These are phyloP conservation scores for Cucurbita moschata DNA, from an alignment of 306 rosid genomes.

Conservation along the genomic window DNA sequence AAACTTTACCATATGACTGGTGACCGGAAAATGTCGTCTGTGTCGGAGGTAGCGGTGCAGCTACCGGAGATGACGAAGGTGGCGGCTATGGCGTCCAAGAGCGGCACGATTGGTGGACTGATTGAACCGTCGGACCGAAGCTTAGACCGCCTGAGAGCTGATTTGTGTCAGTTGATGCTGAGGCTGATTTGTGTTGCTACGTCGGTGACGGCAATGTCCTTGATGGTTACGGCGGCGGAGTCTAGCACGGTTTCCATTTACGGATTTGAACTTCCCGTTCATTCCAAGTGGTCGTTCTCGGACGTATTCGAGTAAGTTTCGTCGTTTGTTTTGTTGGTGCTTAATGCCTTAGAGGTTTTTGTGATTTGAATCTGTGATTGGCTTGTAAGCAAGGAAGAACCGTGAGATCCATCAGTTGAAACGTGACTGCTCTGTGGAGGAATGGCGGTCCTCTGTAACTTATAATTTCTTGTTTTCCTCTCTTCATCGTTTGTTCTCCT, in stretches of 20 bases:
- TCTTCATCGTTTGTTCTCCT: neutral
- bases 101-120: constrained; percentile 23
- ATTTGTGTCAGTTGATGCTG: constrained; percentile 27
- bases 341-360: neutral
- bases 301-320: constrained; percentile 48
- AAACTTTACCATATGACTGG: constrained; percentile 16
- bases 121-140: constrained; percentile 8
- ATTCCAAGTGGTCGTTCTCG: constrained; percentile 75
- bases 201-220: constrained; percentile 34
- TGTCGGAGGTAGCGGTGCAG: constrained; percentile 8
- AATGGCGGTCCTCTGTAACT: neutral
- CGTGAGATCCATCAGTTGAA: neutral
- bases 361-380: neutral
- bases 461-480: neutral
- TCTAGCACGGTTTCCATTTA: constrained; percentile 34
- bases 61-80: constrained; percentile 7
- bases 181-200: constrained; percentile 37
- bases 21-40: constrained; percentile 27
- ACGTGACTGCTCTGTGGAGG: neutral
- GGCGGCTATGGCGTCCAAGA: constrained; percentile 24
- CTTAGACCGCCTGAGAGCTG: constrained; percentile 20
- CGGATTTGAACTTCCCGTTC: constrained; percentile 48
- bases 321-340: neutral
- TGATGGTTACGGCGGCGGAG: constrained; percentile 70
- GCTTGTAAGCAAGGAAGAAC: neutral